Conservation (phyloP, 495 filamentous ascomycete species). For the Penicillium samsonianum region DNA sequence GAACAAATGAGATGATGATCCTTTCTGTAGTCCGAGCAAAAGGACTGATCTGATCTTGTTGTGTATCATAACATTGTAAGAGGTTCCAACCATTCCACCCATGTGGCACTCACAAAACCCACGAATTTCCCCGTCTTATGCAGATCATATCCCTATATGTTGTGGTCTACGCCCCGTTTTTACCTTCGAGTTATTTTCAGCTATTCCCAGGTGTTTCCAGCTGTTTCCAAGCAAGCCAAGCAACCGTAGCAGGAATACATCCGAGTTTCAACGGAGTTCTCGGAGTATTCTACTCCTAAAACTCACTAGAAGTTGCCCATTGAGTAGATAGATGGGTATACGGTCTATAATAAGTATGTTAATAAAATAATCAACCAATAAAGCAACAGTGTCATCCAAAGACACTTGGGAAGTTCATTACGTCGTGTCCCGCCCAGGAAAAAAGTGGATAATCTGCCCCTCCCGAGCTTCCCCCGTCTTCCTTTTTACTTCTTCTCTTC, state of each 20-base stretch:
- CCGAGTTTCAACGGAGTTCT: not conserved
- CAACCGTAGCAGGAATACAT: not conserved
- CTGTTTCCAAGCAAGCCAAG: not conserved
- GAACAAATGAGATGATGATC: not conserved
- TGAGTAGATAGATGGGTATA: not conserved
- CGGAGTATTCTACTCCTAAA: not conserved
- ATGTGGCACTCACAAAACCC: not conserved
- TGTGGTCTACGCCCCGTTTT: not conserved
- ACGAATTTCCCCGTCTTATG: not conserved
- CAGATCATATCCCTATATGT: constrained; percentile 1
- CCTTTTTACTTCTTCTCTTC: not conserved
- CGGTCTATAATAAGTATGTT: too few species aligned
- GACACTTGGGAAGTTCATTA: not conserved
- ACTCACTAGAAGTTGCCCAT: not conserved
- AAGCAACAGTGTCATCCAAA: too few species aligned
- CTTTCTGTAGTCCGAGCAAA: not conserved
- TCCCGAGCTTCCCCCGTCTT: not conserved
- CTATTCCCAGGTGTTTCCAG: not conserved
- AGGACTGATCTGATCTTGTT: not conserved
- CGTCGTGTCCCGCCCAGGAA: not conserved
- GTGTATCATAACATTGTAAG: too few species aligned
- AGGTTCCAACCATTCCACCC: not conserved
- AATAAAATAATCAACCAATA: too few species aligned
- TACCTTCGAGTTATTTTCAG: not conserved
- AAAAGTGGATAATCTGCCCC: constrained; percentile 7